phyloP scores from a whole-genome alignment of 75 land plant species.

The Cryptomeria japonica region DNA sequence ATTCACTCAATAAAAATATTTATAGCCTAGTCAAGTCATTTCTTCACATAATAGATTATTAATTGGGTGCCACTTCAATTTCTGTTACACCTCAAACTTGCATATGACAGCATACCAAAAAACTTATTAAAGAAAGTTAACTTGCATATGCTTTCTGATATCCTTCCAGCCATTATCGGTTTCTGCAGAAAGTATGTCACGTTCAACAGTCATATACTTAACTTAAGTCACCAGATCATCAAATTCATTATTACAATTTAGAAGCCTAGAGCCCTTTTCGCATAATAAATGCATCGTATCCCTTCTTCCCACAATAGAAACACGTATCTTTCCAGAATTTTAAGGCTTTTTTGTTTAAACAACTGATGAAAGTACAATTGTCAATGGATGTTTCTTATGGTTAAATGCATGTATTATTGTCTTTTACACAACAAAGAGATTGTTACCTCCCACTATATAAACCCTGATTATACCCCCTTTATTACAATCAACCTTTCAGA shows the following conservation, averaged over 20 bases:
- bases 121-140: not conserved
- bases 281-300: not conserved
- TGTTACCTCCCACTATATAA: too few species aligned
- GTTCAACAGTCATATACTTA: not conserved
- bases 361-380: not conserved
- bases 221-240: not conserved
- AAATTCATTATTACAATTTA: not conserved
- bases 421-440: not conserved
- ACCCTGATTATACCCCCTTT: too few species aligned
- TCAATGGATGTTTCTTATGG: not conserved
- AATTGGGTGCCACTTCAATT: not conserved
- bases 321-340: not conserved
- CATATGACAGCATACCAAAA: not conserved
- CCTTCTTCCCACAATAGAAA: not conserved
- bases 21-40: not conserved
- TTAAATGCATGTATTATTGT: not conserved
- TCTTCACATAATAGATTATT: not conserved
- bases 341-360: not conserved
- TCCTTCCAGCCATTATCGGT: not conserved
- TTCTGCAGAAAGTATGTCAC: not conserved
- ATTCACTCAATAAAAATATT: not conserved
- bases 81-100: not conserved
- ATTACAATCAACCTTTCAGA: not conserved
- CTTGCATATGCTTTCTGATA: not conserved
- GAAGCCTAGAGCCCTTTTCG: not conserved